Evolutionary conservation across 495 filamentous ascomycete species (phyloP).

Genomic region (Baudoinia panamericana): DNA sequence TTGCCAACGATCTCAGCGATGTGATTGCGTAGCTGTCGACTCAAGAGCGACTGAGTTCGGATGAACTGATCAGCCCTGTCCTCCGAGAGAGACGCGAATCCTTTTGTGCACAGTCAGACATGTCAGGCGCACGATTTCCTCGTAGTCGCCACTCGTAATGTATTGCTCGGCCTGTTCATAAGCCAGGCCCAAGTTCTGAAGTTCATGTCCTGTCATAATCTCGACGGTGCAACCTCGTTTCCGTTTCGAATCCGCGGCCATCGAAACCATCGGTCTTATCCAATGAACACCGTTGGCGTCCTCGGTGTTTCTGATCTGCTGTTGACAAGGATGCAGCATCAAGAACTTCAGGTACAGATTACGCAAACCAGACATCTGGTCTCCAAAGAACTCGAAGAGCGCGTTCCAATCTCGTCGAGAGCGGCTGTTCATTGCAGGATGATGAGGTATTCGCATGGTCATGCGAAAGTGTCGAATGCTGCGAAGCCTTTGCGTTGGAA

Average conservation of each 20-base stretch:
- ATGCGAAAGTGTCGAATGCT: slow-evolving; percentile 17
- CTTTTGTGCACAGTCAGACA: too few relatives aligned
- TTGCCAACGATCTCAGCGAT: too few relatives aligned
- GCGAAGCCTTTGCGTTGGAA: slow-evolving; percentile 13
- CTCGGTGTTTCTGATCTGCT: slow-evolving; percentile 1
- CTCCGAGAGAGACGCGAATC: too few relatives aligned
- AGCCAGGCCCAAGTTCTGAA: slow-evolving; percentile 9
- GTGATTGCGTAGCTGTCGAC: too few relatives aligned
- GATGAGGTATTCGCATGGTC: slow-evolving; percentile 16
- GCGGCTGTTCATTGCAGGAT: slow-evolving; percentile 13
- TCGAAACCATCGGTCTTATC: slow-evolving; percentile 14
- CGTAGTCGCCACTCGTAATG: too few relatives aligned
- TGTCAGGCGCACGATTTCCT: too few relatives aligned
- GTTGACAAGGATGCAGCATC: slow-evolving; percentile 6
- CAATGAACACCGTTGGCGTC: slow-evolving; percentile 11
- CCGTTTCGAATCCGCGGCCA: slow-evolving; percentile 10
- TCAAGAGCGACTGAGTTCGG: too few relatives aligned
- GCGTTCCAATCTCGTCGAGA: slow-evolving; percentile 14
- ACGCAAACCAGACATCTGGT: slow-evolving; percentile 12
- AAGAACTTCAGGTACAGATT: slow-evolving; percentile 7
- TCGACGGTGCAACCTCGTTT: slow-evolving; percentile 13
- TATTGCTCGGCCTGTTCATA: too few relatives aligned
- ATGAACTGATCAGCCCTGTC: too few relatives aligned
- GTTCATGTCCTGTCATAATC: slow-evolving; percentile 11
- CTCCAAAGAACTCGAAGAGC: slow-evolving; percentile 15